Evolutionary conservation across 2,329 filamentous ascomycete species (phyloP).

Genomic region (Phaeoacremonium minimum): DNA sequence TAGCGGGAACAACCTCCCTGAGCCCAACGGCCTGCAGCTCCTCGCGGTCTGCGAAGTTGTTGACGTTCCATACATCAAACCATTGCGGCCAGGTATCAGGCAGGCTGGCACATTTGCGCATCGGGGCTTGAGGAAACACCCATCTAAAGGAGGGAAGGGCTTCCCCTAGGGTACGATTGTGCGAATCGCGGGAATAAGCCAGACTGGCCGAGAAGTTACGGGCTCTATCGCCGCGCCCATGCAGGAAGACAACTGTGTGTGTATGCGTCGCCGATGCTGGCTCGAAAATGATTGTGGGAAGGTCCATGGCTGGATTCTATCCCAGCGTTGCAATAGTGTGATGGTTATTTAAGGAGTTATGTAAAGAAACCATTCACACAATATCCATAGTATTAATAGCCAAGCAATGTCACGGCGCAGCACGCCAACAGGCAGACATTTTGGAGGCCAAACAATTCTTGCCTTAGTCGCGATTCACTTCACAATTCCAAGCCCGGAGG

Average conservation of each 20-base stretch:
- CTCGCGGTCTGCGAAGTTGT: conserved; percentile 33
- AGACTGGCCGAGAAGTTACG: conserved; percentile 25
- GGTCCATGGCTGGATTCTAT: no score
- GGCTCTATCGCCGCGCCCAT: conserved; percentile 37
- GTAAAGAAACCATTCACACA: no score
- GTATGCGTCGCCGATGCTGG: no score
- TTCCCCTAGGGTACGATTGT: conserved; percentile 25
- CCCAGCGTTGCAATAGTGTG: no score
- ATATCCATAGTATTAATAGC: no score
- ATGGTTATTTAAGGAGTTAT: no score
- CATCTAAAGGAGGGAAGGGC: conserved; percentile 40
- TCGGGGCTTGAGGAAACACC: conserved; percentile 42
- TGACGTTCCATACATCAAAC: conserved; percentile 45
- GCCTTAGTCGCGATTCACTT: no score
- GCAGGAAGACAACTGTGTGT: conserved; percentile 40
- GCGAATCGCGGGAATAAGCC: conserved; percentile 21
- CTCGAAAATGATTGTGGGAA: no score
- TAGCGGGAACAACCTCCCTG: conserved; percentile 25
- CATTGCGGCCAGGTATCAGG: conserved; percentile 33
- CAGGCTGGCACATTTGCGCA: conserved; percentile 17
- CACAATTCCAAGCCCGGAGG: no score
- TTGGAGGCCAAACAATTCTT: no score
- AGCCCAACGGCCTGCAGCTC: conserved; percentile 36
- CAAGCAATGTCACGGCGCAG: no score
- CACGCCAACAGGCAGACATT: no score